Conservation (phyloP, 352 stramenopile genomes). For the Globisporangium abappressorium region DNA sequence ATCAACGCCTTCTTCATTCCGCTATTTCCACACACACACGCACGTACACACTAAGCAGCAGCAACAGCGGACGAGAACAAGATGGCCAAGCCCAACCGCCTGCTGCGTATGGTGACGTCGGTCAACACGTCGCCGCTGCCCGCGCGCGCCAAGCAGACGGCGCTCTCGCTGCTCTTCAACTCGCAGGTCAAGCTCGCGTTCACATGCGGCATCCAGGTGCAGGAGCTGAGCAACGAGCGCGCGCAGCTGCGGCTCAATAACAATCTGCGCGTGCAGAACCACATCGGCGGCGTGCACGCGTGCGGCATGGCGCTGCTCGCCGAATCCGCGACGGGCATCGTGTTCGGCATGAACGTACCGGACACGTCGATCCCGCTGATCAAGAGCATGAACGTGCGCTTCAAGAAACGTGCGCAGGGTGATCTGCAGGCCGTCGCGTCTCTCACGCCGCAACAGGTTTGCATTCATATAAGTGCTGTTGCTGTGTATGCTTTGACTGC, state of each 20-base stretch:
- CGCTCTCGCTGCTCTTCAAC: constrained; percentile 79
- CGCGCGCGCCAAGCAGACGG: constrained; percentile 35
- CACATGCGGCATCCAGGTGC: constrained; percentile 71
- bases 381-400: constrained; percentile 84
- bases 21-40: not conserved
- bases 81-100: constrained; percentile 47
- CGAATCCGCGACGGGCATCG: constrained; percentile 80
- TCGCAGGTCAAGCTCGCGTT: constrained; percentile 81
- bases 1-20: not conserved
- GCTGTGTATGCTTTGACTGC: not conserved
- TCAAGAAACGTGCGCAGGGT: constrained; percentile 67
- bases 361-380: constrained; percentile 78
- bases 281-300: constrained; percentile 85
- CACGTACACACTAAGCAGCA: not conserved
- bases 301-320: constrained; percentile 84
- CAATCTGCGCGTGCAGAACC: constrained; percentile 77
- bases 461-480: not conserved
- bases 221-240: constrained; percentile 44
- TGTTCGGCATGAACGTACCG: constrained; percentile 86
- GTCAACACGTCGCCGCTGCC: constrained; percentile 45
- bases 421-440: constrained; percentile 67
- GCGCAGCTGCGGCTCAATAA: constrained; percentile 72
- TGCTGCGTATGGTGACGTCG: constrained; percentile 51
- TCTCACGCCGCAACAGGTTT: constrained; percentile 64
- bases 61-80: not conserved